Evolutionary conservation across 2,329 filamentous ascomycete genomes (phyloP).

Genomic region (Colletotrichum orchidophilum): DNA sequence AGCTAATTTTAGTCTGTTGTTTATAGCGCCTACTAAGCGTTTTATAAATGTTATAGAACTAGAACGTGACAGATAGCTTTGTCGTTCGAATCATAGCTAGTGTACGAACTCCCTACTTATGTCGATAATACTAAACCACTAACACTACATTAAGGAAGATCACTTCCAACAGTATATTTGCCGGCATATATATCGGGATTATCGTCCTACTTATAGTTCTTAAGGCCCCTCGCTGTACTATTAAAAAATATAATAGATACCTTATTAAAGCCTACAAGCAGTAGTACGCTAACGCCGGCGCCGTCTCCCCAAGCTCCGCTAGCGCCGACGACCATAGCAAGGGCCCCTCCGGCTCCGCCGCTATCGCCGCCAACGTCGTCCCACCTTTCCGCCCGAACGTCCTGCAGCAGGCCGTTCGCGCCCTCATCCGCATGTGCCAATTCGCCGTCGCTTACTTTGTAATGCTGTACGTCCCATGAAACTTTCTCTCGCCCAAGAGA

Average conservation of each 20-base stretch:
- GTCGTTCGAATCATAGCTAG: conserved; percentile 69
- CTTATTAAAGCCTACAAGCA: conserved; percentile 62
- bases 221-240: conserved; percentile 75
- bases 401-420: conserved; percentile 72
- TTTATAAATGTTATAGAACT: conserved; percentile 81
- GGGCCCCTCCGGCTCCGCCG: background rate
- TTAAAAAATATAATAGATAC: conserved; percentile 77
- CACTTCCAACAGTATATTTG: conserved; percentile 76
- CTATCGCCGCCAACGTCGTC: conserved; percentile 21
- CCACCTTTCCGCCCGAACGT: conserved; percentile 64
- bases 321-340: conserved; percentile 10
- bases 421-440: conserved; percentile 74
- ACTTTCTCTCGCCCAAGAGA: background rate
- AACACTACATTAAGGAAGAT: conserved; percentile 48
- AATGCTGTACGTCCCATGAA: conserved; percentile 64
- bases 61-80: conserved; percentile 76
- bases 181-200: conserved; percentile 81
- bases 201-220: conserved; percentile 77
- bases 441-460: conserved; percentile 82
- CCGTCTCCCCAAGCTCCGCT: conserved; percentile 21
- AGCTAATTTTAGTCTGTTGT: conserved; percentile 9
- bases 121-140: background rate
- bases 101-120: background rate
- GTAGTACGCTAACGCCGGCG: conserved; percentile 32
- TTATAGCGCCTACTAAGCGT: conserved; percentile 8